Evolutionary conservation across 345 rosid species (phyloP).

Genomic region (Hibiscus trionum): DNA sequence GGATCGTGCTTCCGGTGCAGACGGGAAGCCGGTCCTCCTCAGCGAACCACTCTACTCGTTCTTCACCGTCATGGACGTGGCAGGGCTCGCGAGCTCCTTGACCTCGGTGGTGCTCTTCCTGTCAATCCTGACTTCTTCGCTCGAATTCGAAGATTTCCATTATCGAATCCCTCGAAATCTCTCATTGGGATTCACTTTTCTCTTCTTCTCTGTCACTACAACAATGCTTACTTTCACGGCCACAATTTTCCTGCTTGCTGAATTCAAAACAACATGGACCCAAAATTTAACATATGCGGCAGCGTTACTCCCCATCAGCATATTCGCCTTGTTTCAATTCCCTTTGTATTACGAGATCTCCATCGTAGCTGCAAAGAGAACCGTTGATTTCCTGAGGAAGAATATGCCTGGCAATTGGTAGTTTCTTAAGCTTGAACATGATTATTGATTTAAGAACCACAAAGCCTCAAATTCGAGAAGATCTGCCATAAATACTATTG

Average conservation of each 20-base stretch:
- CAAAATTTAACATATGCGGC: conserved; percentile 8
- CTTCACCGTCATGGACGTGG: conserved; percentile 19
- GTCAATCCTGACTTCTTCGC: conserved; percentile 19
- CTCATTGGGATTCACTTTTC: conserved; percentile 16
- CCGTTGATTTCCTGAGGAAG: neutral
- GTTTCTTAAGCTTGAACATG: neutral
- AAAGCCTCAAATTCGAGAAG: too few relatives aligned
- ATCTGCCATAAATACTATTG: too few relatives aligned
- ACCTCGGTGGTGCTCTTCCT: conserved; percentile 29
- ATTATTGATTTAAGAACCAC: neutral
- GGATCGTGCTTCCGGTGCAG: neutral
- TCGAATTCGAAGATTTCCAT: conserved; percentile 5
- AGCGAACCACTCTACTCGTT: conserved; percentile 9
- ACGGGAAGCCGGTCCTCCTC: conserved; percentile 13
- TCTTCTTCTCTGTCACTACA: conserved; percentile 15
- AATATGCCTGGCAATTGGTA: neutral
- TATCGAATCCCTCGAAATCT: conserved; percentile 12
- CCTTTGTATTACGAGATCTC: conserved; percentile 10
- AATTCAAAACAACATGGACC: conserved; percentile 1
- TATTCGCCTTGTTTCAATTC: conserved; percentile 9
- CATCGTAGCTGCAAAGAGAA: neutral
- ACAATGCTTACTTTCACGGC: conserved; percentile 22
- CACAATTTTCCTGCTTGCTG: conserved; percentile 18
- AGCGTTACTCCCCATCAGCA: conserved; percentile 1
- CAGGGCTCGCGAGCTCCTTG: conserved; percentile 16